Evolutionary conservation across 805 yeast species (phyloP).

Genomic region (Cyberlindnera nakhonratchasimensis): DNA sequence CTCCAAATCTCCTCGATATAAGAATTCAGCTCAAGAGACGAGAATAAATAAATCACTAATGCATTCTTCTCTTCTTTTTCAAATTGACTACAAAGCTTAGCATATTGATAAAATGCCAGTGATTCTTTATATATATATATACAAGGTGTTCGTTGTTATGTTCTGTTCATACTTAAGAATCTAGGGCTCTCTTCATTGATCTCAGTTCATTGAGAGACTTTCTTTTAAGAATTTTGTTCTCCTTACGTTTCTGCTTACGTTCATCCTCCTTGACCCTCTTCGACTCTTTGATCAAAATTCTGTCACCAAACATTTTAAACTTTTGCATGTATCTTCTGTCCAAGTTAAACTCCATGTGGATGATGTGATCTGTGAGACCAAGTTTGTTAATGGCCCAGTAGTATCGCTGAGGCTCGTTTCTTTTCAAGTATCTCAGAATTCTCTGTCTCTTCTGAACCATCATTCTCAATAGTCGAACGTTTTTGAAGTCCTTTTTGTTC

Average conservation of each 20-base stretch:
- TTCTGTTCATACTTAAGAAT: conserved; percentile 6
- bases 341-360: conserved; percentile 77
- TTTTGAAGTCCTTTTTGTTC: conserved; percentile 68
- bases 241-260: conserved; percentile 45
- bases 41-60: neutral
- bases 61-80: neutral
- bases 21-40: no score
- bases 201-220: conserved; percentile 26
- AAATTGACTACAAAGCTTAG: no score
- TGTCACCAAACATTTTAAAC: conserved; percentile 74
- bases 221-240: conserved; percentile 37
- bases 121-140: neutral
- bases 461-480: conserved; percentile 70
- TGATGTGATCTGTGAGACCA: conserved; percentile 79
- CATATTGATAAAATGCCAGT: no score
- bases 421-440: conserved; percentile 76
- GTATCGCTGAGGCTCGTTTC: conserved; percentile 75
- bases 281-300: conserved; percentile 55
- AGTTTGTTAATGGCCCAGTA: conserved; percentile 82
- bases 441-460: conserved; percentile 87
- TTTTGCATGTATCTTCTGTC: conserved; percentile 76
- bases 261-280: conserved; percentile 45
- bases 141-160: neutral
- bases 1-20: neutral
- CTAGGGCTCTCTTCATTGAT: conserved; percentile 25